Evolutionary conservation across 148 eudicot species (phyloP).

Genomic region (Vaccinium macrocarpon): DNA sequence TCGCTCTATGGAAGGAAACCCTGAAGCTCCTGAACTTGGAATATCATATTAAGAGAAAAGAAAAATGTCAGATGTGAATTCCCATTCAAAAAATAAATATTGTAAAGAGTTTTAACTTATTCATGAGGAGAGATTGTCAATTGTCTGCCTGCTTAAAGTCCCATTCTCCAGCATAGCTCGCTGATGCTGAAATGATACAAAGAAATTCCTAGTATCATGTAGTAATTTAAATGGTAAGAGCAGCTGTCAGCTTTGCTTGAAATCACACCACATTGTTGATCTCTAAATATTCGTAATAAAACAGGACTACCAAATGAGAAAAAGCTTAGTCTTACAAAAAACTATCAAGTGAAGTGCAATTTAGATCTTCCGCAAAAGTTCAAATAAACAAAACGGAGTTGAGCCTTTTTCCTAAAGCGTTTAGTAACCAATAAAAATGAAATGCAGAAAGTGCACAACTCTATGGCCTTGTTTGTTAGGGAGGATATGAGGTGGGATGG

Average conservation of each 20-base stretch:
- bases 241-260: neutral
- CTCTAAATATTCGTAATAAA: too few relatives aligned
- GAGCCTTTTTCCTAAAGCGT: too few relatives aligned
- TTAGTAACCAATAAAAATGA: too few relatives aligned
- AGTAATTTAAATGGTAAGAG: neutral
- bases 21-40: conserved; percentile 63
- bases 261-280: neutral
- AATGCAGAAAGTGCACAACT: too few relatives aligned
- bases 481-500: too few relatives aligned
- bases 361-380: too few relatives aligned
- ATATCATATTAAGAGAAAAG: neutral
- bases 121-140: neutral
- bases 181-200: conserved; percentile 43
- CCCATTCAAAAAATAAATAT: neutral
- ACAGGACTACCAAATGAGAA: too few relatives aligned
- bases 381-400: too few relatives aligned
- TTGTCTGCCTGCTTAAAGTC: conserved; percentile 61
- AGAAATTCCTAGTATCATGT: neutral
- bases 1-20: conserved; percentile 32
- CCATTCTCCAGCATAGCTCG: conserved; percentile 63
- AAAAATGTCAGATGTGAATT: neutral
- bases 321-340: too few relatives aligned
- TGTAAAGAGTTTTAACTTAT: neutral
- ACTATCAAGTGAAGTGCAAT: too few relatives aligned
- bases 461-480: too few relatives aligned